These are phyloP conservation scores for Zygoascus ofunaensis DNA, from an alignment of 805 yeast genomes.

Conservation along the genomic window DNA sequence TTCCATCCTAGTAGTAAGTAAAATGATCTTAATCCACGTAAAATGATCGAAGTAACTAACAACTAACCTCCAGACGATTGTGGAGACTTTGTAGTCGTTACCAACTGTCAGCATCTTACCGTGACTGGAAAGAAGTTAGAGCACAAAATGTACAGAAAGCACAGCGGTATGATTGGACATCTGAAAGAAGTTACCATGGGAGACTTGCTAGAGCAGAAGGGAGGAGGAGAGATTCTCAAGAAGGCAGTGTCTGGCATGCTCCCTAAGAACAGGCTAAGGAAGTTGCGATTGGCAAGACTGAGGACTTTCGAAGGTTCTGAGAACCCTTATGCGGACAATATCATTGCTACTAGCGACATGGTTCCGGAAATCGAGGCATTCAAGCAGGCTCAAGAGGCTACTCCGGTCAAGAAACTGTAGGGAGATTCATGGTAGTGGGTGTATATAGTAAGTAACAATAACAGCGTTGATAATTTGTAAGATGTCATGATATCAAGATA, in stretches of 20 bases:
- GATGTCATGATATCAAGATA: too few relatives aligned
- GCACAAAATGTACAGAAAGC: slow-evolving; percentile 81
- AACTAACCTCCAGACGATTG: slow-evolving; percentile 43
- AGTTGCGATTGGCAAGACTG: slow-evolving; percentile 69
- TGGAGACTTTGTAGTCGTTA: slow-evolving; percentile 95
- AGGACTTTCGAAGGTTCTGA: slow-evolving; percentile 82
- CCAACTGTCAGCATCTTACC: slow-evolving; percentile 75
- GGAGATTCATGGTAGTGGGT: too few relatives aligned
- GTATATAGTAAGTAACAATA: too few relatives aligned
- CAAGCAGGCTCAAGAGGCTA: neutral
- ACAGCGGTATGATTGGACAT: slow-evolving; percentile 83
- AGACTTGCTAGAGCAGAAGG: slow-evolving; percentile 63
- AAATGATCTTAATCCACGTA: neutral
- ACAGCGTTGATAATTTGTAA: too few relatives aligned
- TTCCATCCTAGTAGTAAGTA: slow-evolving; percentile 45
- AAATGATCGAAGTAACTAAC: slow-evolving; percentile 5
- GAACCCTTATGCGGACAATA: slow-evolving; percentile 76
- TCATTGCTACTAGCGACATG: slow-evolving; percentile 80
- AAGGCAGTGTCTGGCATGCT: slow-evolving; percentile 95
- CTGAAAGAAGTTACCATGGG: slow-evolving; percentile 77
- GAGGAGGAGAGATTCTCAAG: slow-evolving; percentile 75
- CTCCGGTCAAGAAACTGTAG: neutral
- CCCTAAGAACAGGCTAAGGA: slow-evolving; percentile 81
- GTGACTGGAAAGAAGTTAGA: slow-evolving; percentile 79
- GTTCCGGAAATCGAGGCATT: slow-evolving; percentile 9